Base-by-base conservation (phyloP, 345 rosid species). In the Aegle marmelos region DNA sequence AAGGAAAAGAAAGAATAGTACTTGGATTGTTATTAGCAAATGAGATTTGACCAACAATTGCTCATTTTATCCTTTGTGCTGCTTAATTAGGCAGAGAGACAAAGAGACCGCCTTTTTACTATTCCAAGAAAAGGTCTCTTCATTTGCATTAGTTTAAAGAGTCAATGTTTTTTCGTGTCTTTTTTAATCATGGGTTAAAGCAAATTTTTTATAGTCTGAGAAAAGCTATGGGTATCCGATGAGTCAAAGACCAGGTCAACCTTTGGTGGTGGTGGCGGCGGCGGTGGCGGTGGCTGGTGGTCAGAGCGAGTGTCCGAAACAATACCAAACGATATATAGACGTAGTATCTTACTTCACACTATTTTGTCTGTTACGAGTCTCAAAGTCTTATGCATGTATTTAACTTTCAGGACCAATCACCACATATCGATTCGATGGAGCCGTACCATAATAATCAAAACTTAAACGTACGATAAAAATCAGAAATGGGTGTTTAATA, bases 31-130 rank as follows among this genome's bases (percentile, higher is more conserved):
- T 45, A 78, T 85, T 71, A 82, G 73, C 76, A 62, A 80, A n/a
- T 36, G 79, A 73, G 85, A 67, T 86, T 82, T 88, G 89, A 88
- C 91, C 86, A 72, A 6, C 34, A 61, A 61, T 45, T 13, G 17
- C 17, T 45, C 50, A 16, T 45, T 14, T 13, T 45, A 22, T 8
- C 22, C 10, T 21, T 68, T 61, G 39, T 54, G 50, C 16, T 66
- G 70, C 62, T 66, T 39, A 62, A 37, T 45, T 48, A 6, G 68
- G 39, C 68, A 70, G 86, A 86, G 79, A 84, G 90, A 87, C 91
- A 86, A 82, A 80, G 83, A 76, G 89, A 83, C 89, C 84, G 60
- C 31, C 61, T 63, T 77, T 77, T 82, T 76, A 76, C 85, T 72
- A 79, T 86, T 83, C 81, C 89, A 61, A 83, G 79, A 80, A 83